Conservation (phyloP, 106 monocot genomes). For the Phalaenopsis equestris region DNA sequence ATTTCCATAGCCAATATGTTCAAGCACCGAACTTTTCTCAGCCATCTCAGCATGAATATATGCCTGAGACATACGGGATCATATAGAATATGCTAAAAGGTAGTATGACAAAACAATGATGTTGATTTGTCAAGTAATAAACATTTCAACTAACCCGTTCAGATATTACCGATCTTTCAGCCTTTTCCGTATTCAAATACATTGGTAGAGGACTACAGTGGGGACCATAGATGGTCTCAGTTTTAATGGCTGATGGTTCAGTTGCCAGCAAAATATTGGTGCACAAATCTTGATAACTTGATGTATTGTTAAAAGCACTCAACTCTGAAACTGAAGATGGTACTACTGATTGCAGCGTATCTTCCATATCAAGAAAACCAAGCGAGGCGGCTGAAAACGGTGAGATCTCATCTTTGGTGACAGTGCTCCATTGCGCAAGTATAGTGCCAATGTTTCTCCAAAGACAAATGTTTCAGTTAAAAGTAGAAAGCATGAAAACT, state of each 20-base stretch:
- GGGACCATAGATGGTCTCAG: slow-evolving; percentile 1
- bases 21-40: neutral
- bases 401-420: slow-evolving; percentile 24
- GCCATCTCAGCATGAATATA: neutral
- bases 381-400: slow-evolving; percentile 31
- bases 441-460: slow-evolving; percentile 36
- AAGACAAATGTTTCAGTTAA: slow-evolving; percentile 7
- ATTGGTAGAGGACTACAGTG: neutral
- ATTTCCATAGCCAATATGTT: slow-evolving; percentile 4
- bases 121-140: neutral
- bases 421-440: slow-evolving; percentile 18
- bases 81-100: slow-evolving; percentile 3
- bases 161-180: neutral
- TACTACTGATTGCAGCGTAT: slow-evolving; percentile 16
- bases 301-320: slow-evolving; percentile 15
- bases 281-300: slow-evolving; percentile 9
- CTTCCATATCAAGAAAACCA: slow-evolving; percentile 24
- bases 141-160: slow-evolving; percentile 3
- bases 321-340: slow-evolving; percentile 15
- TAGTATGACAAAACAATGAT: neutral
- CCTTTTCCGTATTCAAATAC: neutral
- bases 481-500: neutral
- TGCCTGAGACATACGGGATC: neutral
- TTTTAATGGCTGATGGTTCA: slow-evolving; percentile 2
- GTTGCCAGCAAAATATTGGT: slow-evolving; percentile 7